Percentiles rank a stretch among this genome's conserved stretches.
phyloP scores from a whole-genome alignment of 1,139 yeast genomes.

The Ogataea hybrid region DNA sequence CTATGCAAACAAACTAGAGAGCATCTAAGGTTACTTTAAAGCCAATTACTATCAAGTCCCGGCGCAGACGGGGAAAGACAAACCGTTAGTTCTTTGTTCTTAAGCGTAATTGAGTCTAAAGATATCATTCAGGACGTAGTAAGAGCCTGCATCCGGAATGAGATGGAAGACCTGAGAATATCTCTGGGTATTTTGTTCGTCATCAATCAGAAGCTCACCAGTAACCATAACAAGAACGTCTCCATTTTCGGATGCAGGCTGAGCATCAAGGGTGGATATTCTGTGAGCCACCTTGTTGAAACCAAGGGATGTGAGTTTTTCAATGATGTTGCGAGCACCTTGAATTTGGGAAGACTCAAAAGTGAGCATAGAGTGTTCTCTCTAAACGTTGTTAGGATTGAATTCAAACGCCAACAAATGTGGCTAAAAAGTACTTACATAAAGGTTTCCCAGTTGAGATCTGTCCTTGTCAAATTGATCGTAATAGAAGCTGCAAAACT shows the following conservation, averaged over 20 bases:
- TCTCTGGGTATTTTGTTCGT: slow-evolving; percentile 91
- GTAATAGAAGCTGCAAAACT: slow-evolving; percentile 93
- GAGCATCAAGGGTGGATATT: slow-evolving; percentile 94
- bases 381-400: slow-evolving; percentile 34
- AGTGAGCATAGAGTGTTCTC: slow-evolving; percentile 96
- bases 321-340: slow-evolving; percentile 91
- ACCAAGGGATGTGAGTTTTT: slow-evolving; percentile 82
- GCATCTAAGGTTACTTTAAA: too few species aligned
- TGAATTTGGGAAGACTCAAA: slow-evolving; percentile 93
- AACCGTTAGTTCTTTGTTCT: slow-evolving; percentile 1
- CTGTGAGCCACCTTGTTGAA: slow-evolving; percentile 91
- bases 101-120: slow-evolving; percentile 84
- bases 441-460: slow-evolving; percentile 86
- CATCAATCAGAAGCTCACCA: slow-evolving; percentile 90
- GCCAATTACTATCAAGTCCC: background rate
- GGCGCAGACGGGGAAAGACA: background rate
- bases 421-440: slow-evolving; percentile 40
- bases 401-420: background rate
- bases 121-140: slow-evolving; percentile 93
- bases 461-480: slow-evolving; percentile 94
- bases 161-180: slow-evolving; percentile 97
- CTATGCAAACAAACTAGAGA: background rate
- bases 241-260: slow-evolving; percentile 92
- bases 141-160: slow-evolving; percentile 87
- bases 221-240: slow-evolving; percentile 98